Base-by-base conservation (phyloP, 257 asterid species). In the Nyctanthes arbortristis region DNA sequence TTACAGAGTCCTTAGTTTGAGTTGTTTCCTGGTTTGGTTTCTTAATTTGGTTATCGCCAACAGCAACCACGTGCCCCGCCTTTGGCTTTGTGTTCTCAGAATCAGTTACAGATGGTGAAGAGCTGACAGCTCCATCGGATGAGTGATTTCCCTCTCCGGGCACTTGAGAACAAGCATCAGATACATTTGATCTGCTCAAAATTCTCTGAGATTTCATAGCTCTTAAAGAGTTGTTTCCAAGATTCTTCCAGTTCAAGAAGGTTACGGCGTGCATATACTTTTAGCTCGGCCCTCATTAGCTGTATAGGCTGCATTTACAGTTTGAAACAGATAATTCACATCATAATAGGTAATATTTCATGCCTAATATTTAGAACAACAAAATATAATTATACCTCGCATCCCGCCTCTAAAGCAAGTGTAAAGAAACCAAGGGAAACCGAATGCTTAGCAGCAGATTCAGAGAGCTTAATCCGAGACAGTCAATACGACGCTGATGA, bases 401-500 rank as follows among this genome's bases (percentile, higher is more conserved):
- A 91, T 28, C 91, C 91, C 70, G 95, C 88, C 77, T 91, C 96
- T 63, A 87, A 56, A 70, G 96, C 96, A 74, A 92, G 96, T 83
- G 79, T 88, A 75, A 92, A 92, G 80, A 92, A 92, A 24, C 95
- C 98, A 76, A 92, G 89, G 45, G 98, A 88, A 60, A 92, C 72
- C 0, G 87, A 81, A 78, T 92, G 98, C 82, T 86, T 92, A 57
- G 86, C 87, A 80, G 92, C 89, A 65, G 94, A 73, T 81, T 92
- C 96, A 49, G 98, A 82, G 64, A 77, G 85, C 87, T 85, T 89
- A 68, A 92, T 89, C 82, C 88, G 98, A 60, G 91, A 67, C 28
- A 82, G 76, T 96, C 98, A 92, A 69, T 93, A 93, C 25, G 97
- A 84, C 14, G 97, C 87, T 13, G 97, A 91, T 24, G 85, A 80